These are phyloP conservation scores for Irineochytrium annulatum DNA, from an alignment of 192 early-diverging fungal species.

Conservation along the genomic window DNA sequence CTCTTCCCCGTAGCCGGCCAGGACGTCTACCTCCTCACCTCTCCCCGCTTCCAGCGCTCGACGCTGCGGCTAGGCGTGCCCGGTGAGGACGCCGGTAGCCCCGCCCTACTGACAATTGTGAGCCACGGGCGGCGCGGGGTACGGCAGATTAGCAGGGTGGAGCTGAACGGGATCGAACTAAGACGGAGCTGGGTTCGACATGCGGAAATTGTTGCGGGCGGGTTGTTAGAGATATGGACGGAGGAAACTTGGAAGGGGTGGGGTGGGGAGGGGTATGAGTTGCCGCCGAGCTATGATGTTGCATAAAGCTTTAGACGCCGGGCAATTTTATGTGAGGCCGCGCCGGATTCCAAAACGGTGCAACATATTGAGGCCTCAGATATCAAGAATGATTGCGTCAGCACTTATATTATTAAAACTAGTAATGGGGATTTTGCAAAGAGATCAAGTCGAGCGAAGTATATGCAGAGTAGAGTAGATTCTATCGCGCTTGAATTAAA, in stretches of 20 bases:
- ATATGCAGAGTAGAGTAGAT: too few species aligned
- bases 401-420: too few species aligned
- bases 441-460: too few species aligned
- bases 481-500: too few species aligned
- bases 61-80: conserved; percentile 10
- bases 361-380: too few species aligned
- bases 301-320: too few species aligned
- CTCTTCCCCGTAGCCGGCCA: conserved; percentile 29
- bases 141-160: neutral
- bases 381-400: too few species aligned
- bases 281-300: neutral
- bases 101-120: neutral
- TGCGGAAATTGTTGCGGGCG: neutral
- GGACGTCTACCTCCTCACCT: conserved; percentile 22
- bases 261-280: neutral
- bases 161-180: neutral
- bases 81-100: neutral
- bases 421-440: too few species aligned
- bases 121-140: neutral
- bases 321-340: too few species aligned
- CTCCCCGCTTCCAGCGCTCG: conserved; percentile 11
- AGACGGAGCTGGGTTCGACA: neutral
- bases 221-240: neutral
- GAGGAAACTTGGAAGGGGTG: neutral
- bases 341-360: too few species aligned